Conservation (phyloP, 805 yeast species). For the Blastobotrys terrestris region DNA sequence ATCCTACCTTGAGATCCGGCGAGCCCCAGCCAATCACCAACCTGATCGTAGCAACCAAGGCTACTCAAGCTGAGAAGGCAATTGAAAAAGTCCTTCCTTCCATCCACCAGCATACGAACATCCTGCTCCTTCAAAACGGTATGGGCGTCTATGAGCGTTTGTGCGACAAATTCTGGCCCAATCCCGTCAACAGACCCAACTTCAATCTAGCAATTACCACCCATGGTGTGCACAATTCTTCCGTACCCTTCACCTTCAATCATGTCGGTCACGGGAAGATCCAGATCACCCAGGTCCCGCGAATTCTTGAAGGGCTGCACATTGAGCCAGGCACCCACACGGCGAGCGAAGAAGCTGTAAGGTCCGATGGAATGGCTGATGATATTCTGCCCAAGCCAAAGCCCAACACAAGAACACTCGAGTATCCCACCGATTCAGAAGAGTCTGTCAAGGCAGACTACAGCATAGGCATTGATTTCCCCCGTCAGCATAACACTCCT, state of each 20-base stretch:
- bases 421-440: slow-evolving; percentile 12
- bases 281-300: slow-evolving; percentile 52
- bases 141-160: slow-evolving; percentile 63
- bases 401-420: neutral
- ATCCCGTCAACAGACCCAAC: slow-evolving; percentile 41
- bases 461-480: neutral
- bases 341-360: slow-evolving; percentile 10
- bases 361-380: slow-evolving; percentile 4
- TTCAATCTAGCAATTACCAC: slow-evolving; percentile 70
- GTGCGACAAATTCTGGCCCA: slow-evolving; percentile 49
- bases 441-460: slow-evolving; percentile 16
- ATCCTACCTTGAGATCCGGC: slow-evolving; percentile 15
- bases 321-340: slow-evolving; percentile 3
- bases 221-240: slow-evolving; percentile 67
- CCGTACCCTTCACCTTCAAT: slow-evolving; percentile 39
- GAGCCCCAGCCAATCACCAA: slow-evolving; percentile 38
- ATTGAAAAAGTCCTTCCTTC: slow-evolving; percentile 46
- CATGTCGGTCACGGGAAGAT: slow-evolving; percentile 74
- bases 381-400: neutral
- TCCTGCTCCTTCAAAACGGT: slow-evolving; percentile 78
- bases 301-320: neutral
- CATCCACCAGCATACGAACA: slow-evolving; percentile 45
- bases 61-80: slow-evolving; percentile 65
- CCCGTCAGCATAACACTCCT: neutral
- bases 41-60: slow-evolving; percentile 72